Evolutionary conservation across 2,329 filamentous ascomycete genomes (phyloP).

Genomic region (Ceratocystis destructans): DNA sequence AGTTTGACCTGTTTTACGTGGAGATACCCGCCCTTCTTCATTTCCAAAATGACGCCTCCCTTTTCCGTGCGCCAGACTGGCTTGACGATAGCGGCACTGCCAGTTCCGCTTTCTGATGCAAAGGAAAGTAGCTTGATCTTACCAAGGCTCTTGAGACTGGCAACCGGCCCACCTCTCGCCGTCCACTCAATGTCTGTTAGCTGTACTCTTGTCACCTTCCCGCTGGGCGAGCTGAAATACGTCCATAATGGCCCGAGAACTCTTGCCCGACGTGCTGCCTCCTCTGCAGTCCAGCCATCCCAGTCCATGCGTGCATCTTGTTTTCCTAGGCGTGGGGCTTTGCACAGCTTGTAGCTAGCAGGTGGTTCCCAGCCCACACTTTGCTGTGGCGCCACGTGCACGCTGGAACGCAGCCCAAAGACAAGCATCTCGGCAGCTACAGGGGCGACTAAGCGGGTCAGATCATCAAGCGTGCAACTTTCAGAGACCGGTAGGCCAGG

Average conservation of each 20-base stretch:
- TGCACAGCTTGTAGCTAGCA: conserved; percentile 21
- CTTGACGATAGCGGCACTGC: not conserved
- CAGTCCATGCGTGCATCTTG: conserved; percentile 51
- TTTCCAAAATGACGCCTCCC: conserved; percentile 22
- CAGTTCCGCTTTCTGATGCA: not conserved
- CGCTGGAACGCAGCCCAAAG: conserved; percentile 43
- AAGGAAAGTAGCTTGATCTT: not conserved
- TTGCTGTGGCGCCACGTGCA: conserved; percentile 49
- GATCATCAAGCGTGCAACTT: conserved; percentile 31
- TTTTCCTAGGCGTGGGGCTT: conserved; percentile 62
- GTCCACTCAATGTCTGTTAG: conserved; percentile 4
- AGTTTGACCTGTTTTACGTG: conserved; percentile 26
- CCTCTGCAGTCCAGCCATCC: conserved; percentile 35
- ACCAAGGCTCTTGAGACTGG: not conserved
- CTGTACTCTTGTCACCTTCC: conserved; percentile 5
- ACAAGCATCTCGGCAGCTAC: conserved; percentile 60
- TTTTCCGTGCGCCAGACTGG: conserved; percentile 1
- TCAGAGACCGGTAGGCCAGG: conserved; percentile 42
- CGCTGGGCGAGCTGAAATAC: conserved; percentile 15
- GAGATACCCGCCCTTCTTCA: conserved; percentile 22
- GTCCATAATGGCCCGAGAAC: conserved; percentile 58
- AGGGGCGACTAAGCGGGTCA: conserved; percentile 40
- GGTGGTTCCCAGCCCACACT: conserved; percentile 17
- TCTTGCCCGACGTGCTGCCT: conserved; percentile 42
- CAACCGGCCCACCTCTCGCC: not conserved